A percentile compares a stretch with the other conserved stretches of the same genome.
Conservation (phyloP, 306 rosid genomes). For the Quercus engelmannii region DNA sequence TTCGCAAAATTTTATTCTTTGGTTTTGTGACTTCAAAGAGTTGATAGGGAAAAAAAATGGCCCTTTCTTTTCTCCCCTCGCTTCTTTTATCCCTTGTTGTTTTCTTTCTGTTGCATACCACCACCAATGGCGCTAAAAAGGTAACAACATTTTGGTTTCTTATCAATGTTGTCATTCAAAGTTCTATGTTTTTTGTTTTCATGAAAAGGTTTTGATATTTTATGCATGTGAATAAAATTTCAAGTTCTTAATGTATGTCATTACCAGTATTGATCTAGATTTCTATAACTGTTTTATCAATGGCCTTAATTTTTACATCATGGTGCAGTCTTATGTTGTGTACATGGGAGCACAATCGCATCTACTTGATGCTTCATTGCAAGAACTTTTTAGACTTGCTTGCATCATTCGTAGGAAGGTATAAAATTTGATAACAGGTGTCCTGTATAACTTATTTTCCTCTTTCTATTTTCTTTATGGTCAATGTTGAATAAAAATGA, state of each 20-base stretch:
- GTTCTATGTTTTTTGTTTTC: neutral
- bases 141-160: slow-evolving; percentile 9
- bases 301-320: neutral
- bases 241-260: neutral
- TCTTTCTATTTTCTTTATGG: neutral
- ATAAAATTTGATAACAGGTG: neutral
- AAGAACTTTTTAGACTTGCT: slow-evolving; percentile 39
- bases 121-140: slow-evolving; percentile 35
- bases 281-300: neutral
- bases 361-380: slow-evolving; percentile 14
- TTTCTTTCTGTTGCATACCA: slow-evolving; percentile 22
- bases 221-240: neutral
- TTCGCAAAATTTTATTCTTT: neutral
- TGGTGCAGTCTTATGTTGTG: slow-evolving; percentile 63
- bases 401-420: slow-evolving; percentile 58
- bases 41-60: slow-evolving; percentile 21
- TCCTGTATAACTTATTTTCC: neutral
- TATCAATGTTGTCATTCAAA: no score
- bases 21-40: neutral
- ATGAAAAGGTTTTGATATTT: neutral
- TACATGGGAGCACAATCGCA: slow-evolving; percentile 56
- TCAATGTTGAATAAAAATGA: neutral
- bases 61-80: neutral
- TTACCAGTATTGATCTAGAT: neutral
- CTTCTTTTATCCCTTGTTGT: slow-evolving; percentile 29